Evolutionary conservation across 2,329 filamentous ascomycete genomes (phyloP).

Genomic region (Exserohilum turcica): DNA sequence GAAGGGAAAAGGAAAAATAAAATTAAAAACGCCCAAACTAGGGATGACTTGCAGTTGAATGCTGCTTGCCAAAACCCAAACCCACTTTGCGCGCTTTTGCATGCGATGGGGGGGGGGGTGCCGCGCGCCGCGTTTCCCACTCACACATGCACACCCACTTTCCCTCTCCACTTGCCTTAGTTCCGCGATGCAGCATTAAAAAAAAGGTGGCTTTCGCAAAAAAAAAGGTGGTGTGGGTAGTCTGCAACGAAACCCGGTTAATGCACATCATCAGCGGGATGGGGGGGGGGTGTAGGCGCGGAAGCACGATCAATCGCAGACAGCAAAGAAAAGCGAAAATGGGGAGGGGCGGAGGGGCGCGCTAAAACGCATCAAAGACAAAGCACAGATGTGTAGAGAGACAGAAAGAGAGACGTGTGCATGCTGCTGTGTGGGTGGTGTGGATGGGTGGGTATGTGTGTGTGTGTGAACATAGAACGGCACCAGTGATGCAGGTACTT

Average conservation of each 20-base stretch:
- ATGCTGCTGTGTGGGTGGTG: neutral
- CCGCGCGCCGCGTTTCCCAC: too few species aligned
- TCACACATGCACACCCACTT: neutral
- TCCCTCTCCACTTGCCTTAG: constrained; percentile 2
- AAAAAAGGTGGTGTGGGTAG: neutral
- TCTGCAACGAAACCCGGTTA: neutral
- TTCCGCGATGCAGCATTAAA: neutral
- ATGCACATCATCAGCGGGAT: constrained; percentile 1
- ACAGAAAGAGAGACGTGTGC: neutral
- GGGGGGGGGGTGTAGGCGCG: neutral
- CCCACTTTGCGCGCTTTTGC: too few species aligned
- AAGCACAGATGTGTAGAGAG: too few species aligned
- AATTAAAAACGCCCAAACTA: too few species aligned
- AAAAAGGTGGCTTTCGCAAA: too few species aligned
- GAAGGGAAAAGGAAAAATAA: too few species aligned
- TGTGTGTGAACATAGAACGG: neutral
- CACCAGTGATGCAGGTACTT: neutral
- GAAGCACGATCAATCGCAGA: neutral
- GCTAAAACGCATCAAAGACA: too few species aligned
- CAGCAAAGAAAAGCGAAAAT: neutral
- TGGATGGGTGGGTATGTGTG: neutral
- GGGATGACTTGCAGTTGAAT: too few species aligned
- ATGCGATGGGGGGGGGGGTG: too few species aligned
- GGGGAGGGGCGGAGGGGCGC: too few species aligned
- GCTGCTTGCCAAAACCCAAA: too few species aligned